phyloP scores from a whole-genome alignment of 2,329 filamentous ascomycete species.

The Neofusicoccum kwambonambiense region DNA sequence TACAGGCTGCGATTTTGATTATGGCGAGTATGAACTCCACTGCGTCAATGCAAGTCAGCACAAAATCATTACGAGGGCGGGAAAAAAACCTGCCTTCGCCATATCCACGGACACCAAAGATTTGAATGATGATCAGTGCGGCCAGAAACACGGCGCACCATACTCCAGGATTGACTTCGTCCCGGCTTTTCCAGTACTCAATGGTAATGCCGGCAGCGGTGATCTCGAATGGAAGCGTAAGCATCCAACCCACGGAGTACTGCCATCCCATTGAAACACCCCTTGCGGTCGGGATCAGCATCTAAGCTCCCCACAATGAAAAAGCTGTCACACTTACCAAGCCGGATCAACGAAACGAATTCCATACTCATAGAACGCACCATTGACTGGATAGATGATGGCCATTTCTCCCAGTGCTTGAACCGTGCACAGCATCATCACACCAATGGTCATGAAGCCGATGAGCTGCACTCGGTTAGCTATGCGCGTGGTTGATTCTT shows the following conservation, averaged over 20 bases:
- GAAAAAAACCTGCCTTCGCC: too few relatives aligned
- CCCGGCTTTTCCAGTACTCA: too few relatives aligned
- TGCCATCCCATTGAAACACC: conserved; percentile 96
- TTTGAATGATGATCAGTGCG: too few relatives aligned
- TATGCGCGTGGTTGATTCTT: conserved; percentile 7
- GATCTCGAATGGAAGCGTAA: conserved; percentile 31
- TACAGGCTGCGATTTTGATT: too few relatives aligned
- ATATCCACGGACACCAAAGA: too few relatives aligned
- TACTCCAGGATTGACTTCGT: too few relatives aligned
- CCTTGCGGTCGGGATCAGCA: conserved; percentile 23
- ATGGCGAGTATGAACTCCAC: too few relatives aligned
- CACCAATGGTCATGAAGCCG: conserved; percentile 49
- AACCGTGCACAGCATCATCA: conserved; percentile 88
- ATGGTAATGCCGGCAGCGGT: too few relatives aligned
- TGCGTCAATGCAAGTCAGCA: too few relatives aligned
- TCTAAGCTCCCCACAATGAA: conserved; percentile 34
- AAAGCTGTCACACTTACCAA: conserved; percentile 52
- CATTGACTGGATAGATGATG: conserved; percentile 84
- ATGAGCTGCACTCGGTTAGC: conserved; percentile 47
- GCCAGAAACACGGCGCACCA: too few relatives aligned
- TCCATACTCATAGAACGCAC: conserved; percentile 88
- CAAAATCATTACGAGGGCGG: too few relatives aligned
- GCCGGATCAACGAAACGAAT: conserved; percentile 93
- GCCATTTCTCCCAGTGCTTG: conserved; percentile 91
- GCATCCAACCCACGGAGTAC: conserved; percentile 84